These are phyloP conservation scores for Tricholoma furcatifolium DNA, from an alignment of 768 basidiomycete genomes.

Conservation along the genomic window DNA sequence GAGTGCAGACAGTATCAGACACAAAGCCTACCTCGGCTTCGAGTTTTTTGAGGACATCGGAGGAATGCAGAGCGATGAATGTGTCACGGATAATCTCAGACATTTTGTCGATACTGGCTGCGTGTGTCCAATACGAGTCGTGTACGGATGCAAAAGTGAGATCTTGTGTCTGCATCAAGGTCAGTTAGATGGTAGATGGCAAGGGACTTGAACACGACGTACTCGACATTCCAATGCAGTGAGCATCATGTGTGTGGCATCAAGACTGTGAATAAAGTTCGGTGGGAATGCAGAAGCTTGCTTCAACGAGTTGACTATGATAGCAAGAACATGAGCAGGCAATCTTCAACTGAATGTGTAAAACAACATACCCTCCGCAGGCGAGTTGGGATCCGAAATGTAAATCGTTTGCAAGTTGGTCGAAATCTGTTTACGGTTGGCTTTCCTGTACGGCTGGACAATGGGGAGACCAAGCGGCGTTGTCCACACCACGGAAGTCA, in stretches of 20 bases:
- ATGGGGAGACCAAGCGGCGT: constrained; percentile 94
- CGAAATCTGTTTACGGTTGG: constrained; percentile 76
- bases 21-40: constrained; percentile 61
- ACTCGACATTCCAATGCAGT: constrained; percentile 90
- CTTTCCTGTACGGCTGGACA: constrained; percentile 93
- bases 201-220: constrained; percentile 32
- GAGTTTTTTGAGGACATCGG: constrained; percentile 76
- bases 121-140: constrained; percentile 99
- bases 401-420: constrained; percentile 85
- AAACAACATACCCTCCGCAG: constrained; percentile 55
- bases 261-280: constrained; percentile 96
- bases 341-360: neutral
- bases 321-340: constrained; percentile 4
- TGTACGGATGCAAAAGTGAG: constrained; percentile 95
- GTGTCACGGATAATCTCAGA: constrained; percentile 86
- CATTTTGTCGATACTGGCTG: constrained; percentile 84
- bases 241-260: constrained; percentile 98
- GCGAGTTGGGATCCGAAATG: constrained; percentile 82
- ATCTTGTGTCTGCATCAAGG: constrained; percentile 50
- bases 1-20: neutral
- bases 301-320: constrained; percentile 71
- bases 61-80: constrained; percentile 89
- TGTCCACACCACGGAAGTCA: constrained; percentile 96
- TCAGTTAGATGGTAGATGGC: constrained; percentile 2
- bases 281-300: constrained; percentile 98